These are phyloP conservation scores for Phalaenopsis equestris DNA, from an alignment of 106 monocot species.

Conservation along the genomic window DNA sequence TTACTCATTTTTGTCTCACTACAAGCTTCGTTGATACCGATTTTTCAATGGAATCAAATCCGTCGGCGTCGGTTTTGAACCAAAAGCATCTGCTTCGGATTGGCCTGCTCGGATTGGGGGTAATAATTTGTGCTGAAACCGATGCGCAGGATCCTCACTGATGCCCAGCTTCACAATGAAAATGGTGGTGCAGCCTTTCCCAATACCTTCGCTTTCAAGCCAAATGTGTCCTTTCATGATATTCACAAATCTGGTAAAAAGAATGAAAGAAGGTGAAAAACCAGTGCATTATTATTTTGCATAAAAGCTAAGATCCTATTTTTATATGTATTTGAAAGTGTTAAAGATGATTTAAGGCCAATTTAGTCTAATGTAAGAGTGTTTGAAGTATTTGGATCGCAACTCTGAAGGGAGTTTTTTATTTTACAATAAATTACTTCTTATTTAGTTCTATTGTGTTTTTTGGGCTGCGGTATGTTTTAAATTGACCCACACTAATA, in stretches of 20 bases:
- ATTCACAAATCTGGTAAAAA: constrained; percentile 51
- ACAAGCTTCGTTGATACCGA: constrained; percentile 42
- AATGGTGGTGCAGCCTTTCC: constrained; percentile 75
- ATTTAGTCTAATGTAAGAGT: background rate
- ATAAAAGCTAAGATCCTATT: background rate
- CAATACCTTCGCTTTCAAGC: constrained; percentile 87
- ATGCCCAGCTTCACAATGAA: constrained; percentile 74
- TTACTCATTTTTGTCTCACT: background rate
- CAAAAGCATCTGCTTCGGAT: constrained; percentile 13
- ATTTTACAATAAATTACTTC: too few relatives aligned
- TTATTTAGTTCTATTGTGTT: background rate
- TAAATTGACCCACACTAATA: too few relatives aligned
- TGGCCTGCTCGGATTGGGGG: constrained; percentile 16
- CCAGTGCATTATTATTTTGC: background rate
- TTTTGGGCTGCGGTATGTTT: too few relatives aligned
- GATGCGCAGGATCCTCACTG: constrained; percentile 22
- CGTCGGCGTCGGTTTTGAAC: constrained; percentile 1
- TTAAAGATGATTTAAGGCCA: background rate
- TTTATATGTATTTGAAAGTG: background rate
- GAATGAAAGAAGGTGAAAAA: background rate
- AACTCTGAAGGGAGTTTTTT: background rate
- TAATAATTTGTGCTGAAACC: constrained; percentile 30
- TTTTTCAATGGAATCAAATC: constrained; percentile 24
- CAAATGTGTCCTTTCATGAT: constrained; percentile 88
- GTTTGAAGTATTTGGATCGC: background rate